Percentiles rank a stretch among this genome's conserved stretches.
phyloP scores from a whole-genome alignment of 2,329 filamentous ascomycete species.

The Aspergillus persii region DNA sequence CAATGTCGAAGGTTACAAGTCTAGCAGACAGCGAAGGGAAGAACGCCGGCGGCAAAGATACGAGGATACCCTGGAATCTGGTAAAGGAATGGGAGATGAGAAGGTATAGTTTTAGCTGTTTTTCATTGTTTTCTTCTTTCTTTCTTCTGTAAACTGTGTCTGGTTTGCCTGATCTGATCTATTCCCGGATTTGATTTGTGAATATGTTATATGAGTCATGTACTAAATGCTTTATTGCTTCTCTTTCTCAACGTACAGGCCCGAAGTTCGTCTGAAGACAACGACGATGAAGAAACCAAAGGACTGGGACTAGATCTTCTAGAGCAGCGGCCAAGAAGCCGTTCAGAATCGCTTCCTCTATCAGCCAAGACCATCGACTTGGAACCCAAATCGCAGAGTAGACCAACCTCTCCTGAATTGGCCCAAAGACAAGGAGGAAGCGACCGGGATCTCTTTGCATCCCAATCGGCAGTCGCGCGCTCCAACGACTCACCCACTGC shows the following conservation, averaged over 20 bases:
- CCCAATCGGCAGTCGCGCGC: slow-evolving; percentile 29
- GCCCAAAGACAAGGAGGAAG: slow-evolving; percentile 12
- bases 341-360: slow-evolving; percentile 33
- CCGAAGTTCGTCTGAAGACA: slow-evolving; percentile 32
- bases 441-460: slow-evolving; percentile 16
- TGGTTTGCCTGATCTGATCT: slow-evolving; percentile 7
- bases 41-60: slow-evolving; percentile 37
- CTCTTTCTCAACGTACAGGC: slow-evolving; percentile 35
- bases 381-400: slow-evolving; percentile 31
- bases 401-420: slow-evolving; percentile 32
- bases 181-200: slow-evolving; percentile 21
- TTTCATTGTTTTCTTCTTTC: slow-evolving; percentile 25
- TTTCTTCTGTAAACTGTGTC: slow-evolving; percentile 27
- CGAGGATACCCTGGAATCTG: slow-evolving; percentile 37
- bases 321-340: slow-evolving; percentile 33
- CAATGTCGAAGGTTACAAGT: slow-evolving; percentile 32
- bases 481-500: slow-evolving; percentile 50
- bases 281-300: slow-evolving; percentile 26
- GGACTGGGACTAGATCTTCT: slow-evolving; percentile 20
- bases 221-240: slow-evolving; percentile 31
- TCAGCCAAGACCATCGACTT: slow-evolving; percentile 29
- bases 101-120: slow-evolving; percentile 41
- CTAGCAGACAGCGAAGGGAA: slow-evolving; percentile 34
- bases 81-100: slow-evolving; percentile 30
- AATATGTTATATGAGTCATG: slow-evolving; percentile 24